Evolutionary conservation across 306 rosid species (phyloP).

Genomic region (Parietaria judaica): DNA sequence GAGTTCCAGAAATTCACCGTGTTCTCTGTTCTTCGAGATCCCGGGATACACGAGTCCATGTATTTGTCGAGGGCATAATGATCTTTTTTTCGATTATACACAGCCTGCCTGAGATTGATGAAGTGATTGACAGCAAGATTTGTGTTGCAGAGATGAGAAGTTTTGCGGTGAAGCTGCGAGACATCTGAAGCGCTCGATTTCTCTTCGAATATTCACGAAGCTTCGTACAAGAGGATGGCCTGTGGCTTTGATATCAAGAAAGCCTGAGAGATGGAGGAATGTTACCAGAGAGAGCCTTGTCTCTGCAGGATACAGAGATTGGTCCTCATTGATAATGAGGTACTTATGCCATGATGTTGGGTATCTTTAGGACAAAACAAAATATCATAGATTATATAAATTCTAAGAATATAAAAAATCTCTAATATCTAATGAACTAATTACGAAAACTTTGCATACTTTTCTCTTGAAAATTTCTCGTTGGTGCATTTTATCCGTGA

Average conservation of each 20-base stretch:
- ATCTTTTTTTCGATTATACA: too few relatives aligned
- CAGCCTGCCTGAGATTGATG: not conserved
- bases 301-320: constrained; percentile 47
- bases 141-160: constrained; percentile 30
- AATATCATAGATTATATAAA: too few relatives aligned
- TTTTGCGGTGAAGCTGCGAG: constrained; percentile 38
- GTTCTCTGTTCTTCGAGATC: too few relatives aligned
- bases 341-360: constrained; percentile 18
- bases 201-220: constrained; percentile 37
- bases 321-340: constrained; percentile 79
- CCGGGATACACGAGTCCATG: too few relatives aligned
- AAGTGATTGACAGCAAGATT: constrained; percentile 11
- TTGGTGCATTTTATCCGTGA: too few relatives aligned
- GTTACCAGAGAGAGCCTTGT: constrained; percentile 40
- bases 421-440: too few relatives aligned
- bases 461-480: too few relatives aligned
- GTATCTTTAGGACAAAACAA: not conserved
- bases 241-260: constrained; percentile 57
- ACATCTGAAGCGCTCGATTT: constrained; percentile 35
- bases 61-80: too few relatives aligned
- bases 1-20: too few relatives aligned
- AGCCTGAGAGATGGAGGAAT: constrained; percentile 31
- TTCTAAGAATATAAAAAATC: too few relatives aligned
- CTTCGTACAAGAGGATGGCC: constrained; percentile 64
- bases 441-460: too few relatives aligned